Conservation (phyloP, 164 flowering plant species). For the Umbilicus rupestris region DNA sequence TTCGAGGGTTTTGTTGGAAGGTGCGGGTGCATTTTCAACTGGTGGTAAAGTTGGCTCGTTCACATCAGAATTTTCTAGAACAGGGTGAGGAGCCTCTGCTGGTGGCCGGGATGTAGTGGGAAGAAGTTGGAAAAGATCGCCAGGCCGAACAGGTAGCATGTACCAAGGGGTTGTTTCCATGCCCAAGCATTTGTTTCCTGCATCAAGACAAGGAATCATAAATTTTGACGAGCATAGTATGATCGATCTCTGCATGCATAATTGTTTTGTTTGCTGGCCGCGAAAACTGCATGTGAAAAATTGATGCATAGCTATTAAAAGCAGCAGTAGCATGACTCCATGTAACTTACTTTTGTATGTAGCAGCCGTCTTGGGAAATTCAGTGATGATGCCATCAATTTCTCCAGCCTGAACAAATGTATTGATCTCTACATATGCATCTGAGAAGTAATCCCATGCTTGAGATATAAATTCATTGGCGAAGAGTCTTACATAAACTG, state of each 20-base stretch:
- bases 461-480: slow-evolving; percentile 74
- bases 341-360: slow-evolving; percentile 62
- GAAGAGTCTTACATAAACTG: slow-evolving; percentile 54
- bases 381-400: slow-evolving; percentile 74
- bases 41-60: slow-evolving; percentile 59
- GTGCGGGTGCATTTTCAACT: slow-evolving; percentile 12
- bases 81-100: slow-evolving; percentile 52
- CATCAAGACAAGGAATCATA: slow-evolving; percentile 6
- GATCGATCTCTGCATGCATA: background rate
- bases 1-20: background rate
- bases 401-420: slow-evolving; percentile 27
- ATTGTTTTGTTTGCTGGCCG: slow-evolving; percentile 18
- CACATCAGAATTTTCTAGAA: slow-evolving; percentile 44
- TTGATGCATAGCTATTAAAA: slow-evolving; percentile 9
- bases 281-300: slow-evolving; percentile 24
- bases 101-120: slow-evolving; percentile 29
- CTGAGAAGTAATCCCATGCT: slow-evolving; percentile 86
- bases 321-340: slow-evolving; percentile 18
- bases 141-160: slow-evolving; percentile 40
- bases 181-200: slow-evolving; percentile 48
- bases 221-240: background rate
- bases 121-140: slow-evolving; percentile 23
- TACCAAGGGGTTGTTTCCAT: slow-evolving; percentile 23
- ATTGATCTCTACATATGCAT: slow-evolving; percentile 64
- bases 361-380: slow-evolving; percentile 68